These are phyloP conservation scores for Nitzschia sp. DNA, from an alignment of 108 stramenopile genomes.

Conservation along the genomic window DNA sequence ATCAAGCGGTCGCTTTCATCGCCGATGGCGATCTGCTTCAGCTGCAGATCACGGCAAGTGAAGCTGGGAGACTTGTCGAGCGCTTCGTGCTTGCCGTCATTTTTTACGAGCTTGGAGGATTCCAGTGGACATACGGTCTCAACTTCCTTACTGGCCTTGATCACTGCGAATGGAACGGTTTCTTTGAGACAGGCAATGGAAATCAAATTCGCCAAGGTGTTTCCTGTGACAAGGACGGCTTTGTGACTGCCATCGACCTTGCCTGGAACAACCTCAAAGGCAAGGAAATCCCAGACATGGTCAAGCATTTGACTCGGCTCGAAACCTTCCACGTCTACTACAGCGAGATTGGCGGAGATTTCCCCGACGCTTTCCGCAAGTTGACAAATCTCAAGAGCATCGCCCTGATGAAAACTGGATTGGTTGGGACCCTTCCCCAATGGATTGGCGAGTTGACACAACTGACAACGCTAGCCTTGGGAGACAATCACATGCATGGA, in stretches of 20 bases:
- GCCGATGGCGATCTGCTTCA: conserved; percentile 26
- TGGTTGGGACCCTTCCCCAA: conserved; percentile 27
- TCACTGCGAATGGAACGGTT: conserved; percentile 26
- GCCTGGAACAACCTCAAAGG: conserved; percentile 28
- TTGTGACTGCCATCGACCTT: conserved; percentile 24
- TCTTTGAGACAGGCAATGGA: conserved; percentile 3
- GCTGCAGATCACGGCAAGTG: neutral
- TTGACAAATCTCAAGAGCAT: conserved; percentile 19
- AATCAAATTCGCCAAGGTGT: conserved; percentile 20
- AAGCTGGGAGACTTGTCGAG: conserved; percentile 9
- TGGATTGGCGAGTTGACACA: conserved; percentile 20
- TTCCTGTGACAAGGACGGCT: conserved; percentile 9
- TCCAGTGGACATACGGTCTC: conserved; percentile 15
- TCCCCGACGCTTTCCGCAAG: neutral
- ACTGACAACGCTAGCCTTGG: conserved; percentile 28
- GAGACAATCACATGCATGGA: conserved; percentile 29
- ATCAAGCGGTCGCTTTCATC: conserved; percentile 7
- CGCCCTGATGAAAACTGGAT: conserved; percentile 1
- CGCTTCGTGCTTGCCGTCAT: conserved; percentile 30
- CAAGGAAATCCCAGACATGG: conserved; percentile 14
- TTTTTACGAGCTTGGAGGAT: conserved; percentile 28
- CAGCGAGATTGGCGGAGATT: conserved; percentile 24
- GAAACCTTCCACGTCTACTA: conserved; percentile 24
- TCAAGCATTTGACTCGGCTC: conserved; percentile 16
- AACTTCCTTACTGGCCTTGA: conserved; percentile 21